These are phyloP conservation scores for Panicum hallii DNA, from an alignment of 202 grass and related monocot species.

Conservation along the genomic window DNA sequence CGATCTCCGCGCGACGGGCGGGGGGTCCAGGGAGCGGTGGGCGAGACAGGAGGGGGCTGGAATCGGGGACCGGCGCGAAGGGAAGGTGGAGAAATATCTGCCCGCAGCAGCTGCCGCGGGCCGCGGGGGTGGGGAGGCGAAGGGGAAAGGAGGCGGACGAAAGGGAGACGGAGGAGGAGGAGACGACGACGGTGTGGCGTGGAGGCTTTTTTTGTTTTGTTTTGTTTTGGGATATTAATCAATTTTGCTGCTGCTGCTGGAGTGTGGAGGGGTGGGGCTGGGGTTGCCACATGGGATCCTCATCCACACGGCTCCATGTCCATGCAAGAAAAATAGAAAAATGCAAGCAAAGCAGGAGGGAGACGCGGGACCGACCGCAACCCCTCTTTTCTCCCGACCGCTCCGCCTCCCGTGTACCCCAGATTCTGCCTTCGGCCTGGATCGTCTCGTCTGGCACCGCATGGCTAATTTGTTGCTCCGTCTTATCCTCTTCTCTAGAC, in stretches of 20 bases:
- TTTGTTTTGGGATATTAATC: not conserved
- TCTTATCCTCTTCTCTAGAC: no score
- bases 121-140: not conserved
- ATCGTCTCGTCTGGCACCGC: no score
- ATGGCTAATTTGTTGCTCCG: no score
- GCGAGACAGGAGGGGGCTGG: not conserved
- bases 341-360: not conserved
- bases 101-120: not conserved
- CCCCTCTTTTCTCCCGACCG: not conserved
- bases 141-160: slow-evolving; percentile 12
- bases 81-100: not conserved
- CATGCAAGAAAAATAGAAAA: not conserved
- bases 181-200: not conserved
- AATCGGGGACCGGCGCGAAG: not conserved
- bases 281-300: not conserved
- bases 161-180: not conserved
- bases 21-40: not conserved
- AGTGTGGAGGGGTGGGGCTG: not conserved
- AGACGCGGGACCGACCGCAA: not conserved
- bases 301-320: not conserved
- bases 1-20: slow-evolving; percentile 22
- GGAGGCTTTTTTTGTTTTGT: not conserved
- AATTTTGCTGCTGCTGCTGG: not conserved
- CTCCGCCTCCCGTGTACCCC: not conserved
- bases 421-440: not conserved